These are phyloP conservation scores for Thoreauomyces humboldtii DNA, from an alignment of 192 early-diverging fungal genomes.

Conservation along the genomic window DNA sequence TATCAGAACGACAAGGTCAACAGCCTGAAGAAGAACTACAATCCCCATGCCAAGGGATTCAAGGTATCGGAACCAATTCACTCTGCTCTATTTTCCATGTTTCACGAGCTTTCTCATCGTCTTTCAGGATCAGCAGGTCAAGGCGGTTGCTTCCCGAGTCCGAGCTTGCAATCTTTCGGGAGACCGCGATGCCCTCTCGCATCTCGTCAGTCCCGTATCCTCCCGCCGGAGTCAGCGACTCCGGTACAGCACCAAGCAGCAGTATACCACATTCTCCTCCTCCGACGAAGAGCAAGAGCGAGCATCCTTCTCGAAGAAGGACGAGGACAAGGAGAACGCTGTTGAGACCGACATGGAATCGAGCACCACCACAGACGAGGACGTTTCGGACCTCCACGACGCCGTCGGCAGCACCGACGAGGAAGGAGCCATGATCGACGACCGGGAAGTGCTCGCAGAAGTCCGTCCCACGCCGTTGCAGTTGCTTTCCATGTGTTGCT, in stretches of 20 bases:
- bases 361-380: too few relatives aligned
- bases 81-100: background rate
- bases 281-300: too few relatives aligned
- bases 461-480: constrained; percentile 10
- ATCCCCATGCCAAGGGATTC: constrained; percentile 64
- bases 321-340: too few relatives aligned
- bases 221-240: background rate
- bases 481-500: constrained; percentile 18
- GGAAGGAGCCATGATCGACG: too few relatives aligned
- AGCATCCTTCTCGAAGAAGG: too few relatives aligned
- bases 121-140: background rate
- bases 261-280: too few relatives aligned
- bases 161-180: background rate
- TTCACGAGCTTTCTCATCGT: background rate
- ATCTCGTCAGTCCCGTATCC: too few relatives aligned
- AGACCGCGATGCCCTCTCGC: background rate
- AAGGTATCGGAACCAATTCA: constrained; percentile 30
- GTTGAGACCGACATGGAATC: too few relatives aligned
- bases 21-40: constrained; percentile 51
- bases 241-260: background rate
- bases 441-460: too few relatives aligned
- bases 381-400: too few relatives aligned
- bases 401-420: too few relatives aligned
- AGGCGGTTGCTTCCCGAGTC: background rate
- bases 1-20: constrained; percentile 60